A percentile compares a stretch with the other conserved stretches of the same genome.
phyloP scores from a whole-genome alignment of 2,329 filamentous ascomycete species.

The Ascochyta rabiei region DNA sequence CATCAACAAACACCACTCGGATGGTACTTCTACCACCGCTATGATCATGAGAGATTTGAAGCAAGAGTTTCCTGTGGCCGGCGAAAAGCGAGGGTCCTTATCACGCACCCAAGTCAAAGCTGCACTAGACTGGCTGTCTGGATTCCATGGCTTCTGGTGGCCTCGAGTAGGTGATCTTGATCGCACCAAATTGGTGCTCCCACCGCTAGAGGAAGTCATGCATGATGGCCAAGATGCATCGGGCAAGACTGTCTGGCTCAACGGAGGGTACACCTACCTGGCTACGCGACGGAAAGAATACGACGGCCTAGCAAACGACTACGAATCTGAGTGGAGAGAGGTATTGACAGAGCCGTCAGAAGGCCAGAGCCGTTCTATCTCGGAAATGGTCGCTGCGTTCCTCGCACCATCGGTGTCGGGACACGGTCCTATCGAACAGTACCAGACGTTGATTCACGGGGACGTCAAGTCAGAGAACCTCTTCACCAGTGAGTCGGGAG shows the following conservation, averaged over 20 bases:
- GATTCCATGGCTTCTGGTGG: constrained; percentile 66
- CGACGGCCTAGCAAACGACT: constrained; percentile 53
- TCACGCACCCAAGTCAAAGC: constrained; percentile 56
- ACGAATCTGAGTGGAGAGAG: constrained; percentile 61
- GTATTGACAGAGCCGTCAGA: constrained; percentile 52
- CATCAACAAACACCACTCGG: constrained; percentile 50
- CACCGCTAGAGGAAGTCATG: constrained; percentile 61
- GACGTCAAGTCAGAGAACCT: constrained; percentile 74
- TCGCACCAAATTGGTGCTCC: constrained; percentile 52
- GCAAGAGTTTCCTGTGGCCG: constrained; percentile 60
- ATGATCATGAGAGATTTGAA: constrained; percentile 65
- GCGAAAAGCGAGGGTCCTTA: constrained; percentile 59
- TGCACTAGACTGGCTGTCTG: constrained; percentile 67
- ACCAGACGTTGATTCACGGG: constrained; percentile 67
- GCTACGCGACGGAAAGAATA: constrained; percentile 67
- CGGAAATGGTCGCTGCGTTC: constrained; percentile 61
- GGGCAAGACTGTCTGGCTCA: constrained; percentile 59
- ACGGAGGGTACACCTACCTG: constrained; percentile 73
- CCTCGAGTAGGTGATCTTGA: constrained; percentile 30
- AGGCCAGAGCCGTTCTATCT: constrained; percentile 46
- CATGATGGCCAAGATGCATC: constrained; percentile 34
- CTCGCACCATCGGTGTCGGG: constrained; percentile 50
- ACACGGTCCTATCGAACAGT: constrained; percentile 45
- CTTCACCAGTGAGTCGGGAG: constrained; percentile 59
- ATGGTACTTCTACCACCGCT: constrained; percentile 53